Percentiles rank a stretch among this genome's conserved stretches.
Conservation (phyloP, 768 basidiomycete species). For the Boletus tylopilopsis region DNA sequence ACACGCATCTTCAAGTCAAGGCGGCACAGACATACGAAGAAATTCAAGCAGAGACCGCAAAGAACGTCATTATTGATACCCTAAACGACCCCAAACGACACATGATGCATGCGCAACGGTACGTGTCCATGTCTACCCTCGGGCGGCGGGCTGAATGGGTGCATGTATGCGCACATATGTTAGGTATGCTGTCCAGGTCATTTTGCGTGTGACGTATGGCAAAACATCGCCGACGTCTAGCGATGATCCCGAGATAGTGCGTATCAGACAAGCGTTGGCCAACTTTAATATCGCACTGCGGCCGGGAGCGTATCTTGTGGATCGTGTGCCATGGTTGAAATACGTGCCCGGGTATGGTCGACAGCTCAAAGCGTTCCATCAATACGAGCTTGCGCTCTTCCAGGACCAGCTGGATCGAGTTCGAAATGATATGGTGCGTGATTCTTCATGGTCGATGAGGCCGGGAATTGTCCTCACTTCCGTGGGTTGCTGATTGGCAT, state of each 20-base stretch:
- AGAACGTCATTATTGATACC: constrained; percentile 14
- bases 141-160: too few species aligned
- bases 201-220: constrained; percentile 25
- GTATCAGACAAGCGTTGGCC: constrained; percentile 16
- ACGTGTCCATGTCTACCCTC: too few species aligned
- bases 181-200: constrained; percentile 22
- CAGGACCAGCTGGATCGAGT: constrained; percentile 36
- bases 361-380: constrained; percentile 49
- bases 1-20: constrained; percentile 50
- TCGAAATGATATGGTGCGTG: constrained; percentile 3
- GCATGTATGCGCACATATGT: too few species aligned
- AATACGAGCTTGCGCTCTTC: constrained; percentile 48
- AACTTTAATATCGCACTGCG: constrained; percentile 31
- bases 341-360: constrained; percentile 56
- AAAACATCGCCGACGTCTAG: too few species aligned
- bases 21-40: constrained; percentile 42
- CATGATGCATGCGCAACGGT: constrained; percentile 16
- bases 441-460: too few species aligned
- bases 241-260: constrained; percentile 11
- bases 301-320: constrained; percentile 31
- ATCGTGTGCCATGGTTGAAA: constrained; percentile 30
- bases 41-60: constrained; percentile 36
- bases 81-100: too few species aligned
- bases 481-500: too few species aligned
- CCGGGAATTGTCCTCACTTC: too few species aligned